Evolutionary conservation across 2,329 filamentous ascomycete genomes (phyloP).

Genomic region (Ceratocystis ficicola): DNA sequence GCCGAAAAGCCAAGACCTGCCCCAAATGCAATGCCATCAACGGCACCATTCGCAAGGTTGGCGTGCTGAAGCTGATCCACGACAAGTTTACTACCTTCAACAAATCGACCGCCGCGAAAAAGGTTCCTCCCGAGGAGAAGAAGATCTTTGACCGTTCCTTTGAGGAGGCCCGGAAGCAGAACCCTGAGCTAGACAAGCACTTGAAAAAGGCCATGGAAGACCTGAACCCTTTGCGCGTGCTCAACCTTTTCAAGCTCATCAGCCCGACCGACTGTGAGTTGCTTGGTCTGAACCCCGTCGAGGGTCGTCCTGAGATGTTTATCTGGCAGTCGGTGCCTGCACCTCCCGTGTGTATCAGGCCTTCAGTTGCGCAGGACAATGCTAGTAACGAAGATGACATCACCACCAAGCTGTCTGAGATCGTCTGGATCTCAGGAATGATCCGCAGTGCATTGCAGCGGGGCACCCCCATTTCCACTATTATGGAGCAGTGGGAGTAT

Average conservation of each 20-base stretch:
- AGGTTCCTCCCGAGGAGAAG: constrained; percentile 71
- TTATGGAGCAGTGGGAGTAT: constrained; percentile 98
- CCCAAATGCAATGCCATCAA: constrained; percentile 72
- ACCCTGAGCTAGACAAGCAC: constrained; percentile 79
- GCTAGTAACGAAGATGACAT: constrained; percentile 94
- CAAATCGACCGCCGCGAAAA: constrained; percentile 74
- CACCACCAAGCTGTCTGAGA: constrained; percentile 92
- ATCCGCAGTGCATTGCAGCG: constrained; percentile 72
- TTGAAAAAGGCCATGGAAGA: constrained; percentile 88
- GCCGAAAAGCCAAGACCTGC: constrained; percentile 74
- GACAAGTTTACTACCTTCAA: constrained; percentile 86
- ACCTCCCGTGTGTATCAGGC: constrained; percentile 84
- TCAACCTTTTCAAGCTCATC: constrained; percentile 87
- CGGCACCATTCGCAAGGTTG: constrained; percentile 81
- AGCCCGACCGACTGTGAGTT: constrained; percentile 78
- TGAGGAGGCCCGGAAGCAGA: constrained; percentile 60
- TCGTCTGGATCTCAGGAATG: constrained; percentile 80
- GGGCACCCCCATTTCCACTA: constrained; percentile 71
- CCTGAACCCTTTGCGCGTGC: constrained; percentile 72
- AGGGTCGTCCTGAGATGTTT: constrained; percentile 89
- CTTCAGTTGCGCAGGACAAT: constrained; percentile 84
- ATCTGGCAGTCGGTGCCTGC: constrained; percentile 94
- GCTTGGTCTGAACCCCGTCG: constrained; percentile 71
- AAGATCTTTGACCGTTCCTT: constrained; percentile 78
- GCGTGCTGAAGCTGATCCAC: constrained; percentile 86